phyloP scores from a whole-genome alignment of 2,329 filamentous ascomycete species.

The Raffaelea deltoideospora region DNA sequence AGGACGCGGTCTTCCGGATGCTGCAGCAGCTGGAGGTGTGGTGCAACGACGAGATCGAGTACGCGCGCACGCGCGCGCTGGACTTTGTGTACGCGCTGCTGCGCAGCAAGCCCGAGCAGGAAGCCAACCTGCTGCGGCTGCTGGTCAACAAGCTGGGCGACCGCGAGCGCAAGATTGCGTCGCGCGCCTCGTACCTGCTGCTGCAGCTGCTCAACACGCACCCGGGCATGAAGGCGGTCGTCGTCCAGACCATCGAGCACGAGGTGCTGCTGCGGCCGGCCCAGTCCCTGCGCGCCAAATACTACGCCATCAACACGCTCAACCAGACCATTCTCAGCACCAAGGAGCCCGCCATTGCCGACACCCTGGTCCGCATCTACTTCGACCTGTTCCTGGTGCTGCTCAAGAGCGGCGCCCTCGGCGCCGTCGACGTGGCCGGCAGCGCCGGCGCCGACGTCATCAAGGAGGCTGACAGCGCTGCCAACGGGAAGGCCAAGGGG shows the following conservation, averaged over 20 bases:
- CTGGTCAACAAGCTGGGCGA: slow-evolving; percentile 96
- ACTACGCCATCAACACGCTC: slow-evolving; percentile 90
- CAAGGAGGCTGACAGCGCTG: background rate
- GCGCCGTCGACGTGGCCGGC: slow-evolving; percentile 24
- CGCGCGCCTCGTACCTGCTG: slow-evolving; percentile 82
- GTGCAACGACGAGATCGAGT: slow-evolving; percentile 92
- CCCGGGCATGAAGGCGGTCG: slow-evolving; percentile 82
- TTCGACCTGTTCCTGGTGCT: slow-evolving; percentile 77
- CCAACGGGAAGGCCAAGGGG: slow-evolving; percentile 10
- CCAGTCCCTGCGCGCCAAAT: slow-evolving; percentile 78
- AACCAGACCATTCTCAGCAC: slow-evolving; percentile 89
- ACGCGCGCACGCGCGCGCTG: slow-evolving; percentile 72
- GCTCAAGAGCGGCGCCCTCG: slow-evolving; percentile 45
- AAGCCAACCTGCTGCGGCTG: slow-evolving; percentile 79
- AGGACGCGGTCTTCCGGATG: slow-evolving; percentile 84
- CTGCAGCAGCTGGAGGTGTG: slow-evolving; percentile 82
- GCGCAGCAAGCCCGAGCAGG: slow-evolving; percentile 93
- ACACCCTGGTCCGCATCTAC: slow-evolving; percentile 75
- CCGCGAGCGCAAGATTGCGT: slow-evolving; percentile 88
- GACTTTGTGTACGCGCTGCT: slow-evolving; percentile 85
- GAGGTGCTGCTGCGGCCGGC: slow-evolving; percentile 78
- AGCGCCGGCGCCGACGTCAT: slow-evolving; percentile 17
- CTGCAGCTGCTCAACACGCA: slow-evolving; percentile 80
- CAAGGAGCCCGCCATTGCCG: slow-evolving; percentile 69
- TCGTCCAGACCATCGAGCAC: slow-evolving; percentile 72